Base-by-base conservation (phyloP, 345 rosid species). In the Melastoma malabathricum region DNA sequence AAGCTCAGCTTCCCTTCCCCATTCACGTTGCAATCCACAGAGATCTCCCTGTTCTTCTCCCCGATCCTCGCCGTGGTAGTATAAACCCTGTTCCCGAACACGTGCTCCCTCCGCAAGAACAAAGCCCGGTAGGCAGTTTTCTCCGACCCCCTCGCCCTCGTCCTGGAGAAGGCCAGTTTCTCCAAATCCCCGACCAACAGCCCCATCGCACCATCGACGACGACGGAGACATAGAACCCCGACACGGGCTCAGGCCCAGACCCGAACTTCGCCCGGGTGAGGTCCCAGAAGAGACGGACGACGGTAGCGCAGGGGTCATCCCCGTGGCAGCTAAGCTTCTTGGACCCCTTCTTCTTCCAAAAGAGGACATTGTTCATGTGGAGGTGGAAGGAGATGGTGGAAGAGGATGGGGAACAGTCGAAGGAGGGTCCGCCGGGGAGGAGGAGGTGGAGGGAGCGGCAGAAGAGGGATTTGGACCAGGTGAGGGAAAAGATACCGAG, bases 321-420 rank as follows among this genome's bases (percentile, higher is more conserved):
- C 3, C 25, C 25, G 25, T 22, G 25, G 13, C 46, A 47, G 2
- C 12, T 15, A 56, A 87, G 66, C 46, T 55, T 72, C 54, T 71
- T 84, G 66, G 82, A 77, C 48, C 98, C 98, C 12, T 69, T 69
- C 60, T 70, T 92, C 59, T 69, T 81, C 97, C 98, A 92, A 56
- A 92, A 92, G 48, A 74, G 18, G 20, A 81, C 68, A 54, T 86
- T 82, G 59, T 81, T 87, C 46, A 84, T 55, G 45, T 68, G 78
- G 59, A 92, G 86, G 34, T 81, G 81, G 51, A 84, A 92, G 46
- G 84, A 70, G 18, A 77, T 56, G 68, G 77, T 47, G 46, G 81
- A 71, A 23, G 64, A 68, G 9, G 83, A 69, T 43, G 69, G 69
- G 5, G 92, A 64, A 47, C 52, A 51, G 64, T 44, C 22, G 46